Evolutionary conservation across 176 grass and related monocot genomes (phyloP), one percentile per base, ranked within the genome.

Genomic region (Ensete ventricosum): DNA sequence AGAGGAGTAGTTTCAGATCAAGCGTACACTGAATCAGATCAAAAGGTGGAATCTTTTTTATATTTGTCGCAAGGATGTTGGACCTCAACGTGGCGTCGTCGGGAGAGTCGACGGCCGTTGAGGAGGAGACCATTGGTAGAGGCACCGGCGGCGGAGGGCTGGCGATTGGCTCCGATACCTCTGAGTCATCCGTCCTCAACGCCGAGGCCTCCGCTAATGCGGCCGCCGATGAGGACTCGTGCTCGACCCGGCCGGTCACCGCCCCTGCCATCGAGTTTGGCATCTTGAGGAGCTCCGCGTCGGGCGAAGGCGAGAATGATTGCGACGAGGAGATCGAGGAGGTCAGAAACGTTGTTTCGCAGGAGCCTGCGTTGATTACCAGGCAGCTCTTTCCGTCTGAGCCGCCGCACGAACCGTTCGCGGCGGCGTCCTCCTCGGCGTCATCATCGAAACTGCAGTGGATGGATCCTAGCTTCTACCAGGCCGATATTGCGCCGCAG

Each of bases 121-220:
- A 52, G 16, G 88, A 80, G 77, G 89, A 86, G 68, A 73, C 78
- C 8, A 55, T 34, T 50, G 53, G 49, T 29, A 67, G 78, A 86
- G 70, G 71, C 19, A 68, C n/a, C 55, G 22, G 75, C 59, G 65
- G 34, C 17, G 60, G 67, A 19, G 68, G 23, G 19, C 14, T 48
- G 73, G n/a, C 23, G 25, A 79, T 87, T 54, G 81, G 84, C 72
- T 93, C 94, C 20, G 82, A 88, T 13, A 87, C 94, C 16, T 89
- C 94, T 11, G 85, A 90, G 21, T 97, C 90, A 5, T 91, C 94
- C 14, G 77, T 98, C 57, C 90, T 93, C 63, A 93, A 93, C 83
- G 86, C 79, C 8, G 93, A 96, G 52, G 83, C 84, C 54, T 89
- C 87, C 17, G 55, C 53, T 48, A 67, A 34, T 20, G 78, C 75